Base-by-base conservation (phyloP, 345 rosid genomes). In the Citrus unshiu region DNA sequence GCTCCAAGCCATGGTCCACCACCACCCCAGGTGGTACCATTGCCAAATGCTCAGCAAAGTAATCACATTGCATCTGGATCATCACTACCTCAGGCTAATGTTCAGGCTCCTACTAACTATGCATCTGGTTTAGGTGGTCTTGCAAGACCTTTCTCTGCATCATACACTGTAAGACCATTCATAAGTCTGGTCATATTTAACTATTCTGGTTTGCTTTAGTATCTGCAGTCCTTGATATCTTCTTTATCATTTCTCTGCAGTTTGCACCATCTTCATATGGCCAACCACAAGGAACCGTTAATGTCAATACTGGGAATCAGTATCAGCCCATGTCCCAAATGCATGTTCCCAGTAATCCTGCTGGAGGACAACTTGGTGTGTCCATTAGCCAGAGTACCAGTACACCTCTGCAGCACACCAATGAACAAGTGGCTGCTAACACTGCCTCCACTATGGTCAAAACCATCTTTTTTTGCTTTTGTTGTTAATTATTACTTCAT, bases 231-330 rank as follows among this genome's bases (percentile, higher is more conserved):
- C 22, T 70, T 71, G 76, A 74, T 40, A 9, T 77, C 80, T 63
- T 29, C 81, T 71, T 51, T 63, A 39, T 77, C 65, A 59, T 60
- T 40, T 59, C 37, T 77, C 81, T 85, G 83, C 88, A 94, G 99
- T 90, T 84, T 91, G 90, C 85, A 65, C 79, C 92, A 40, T 78
- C 91, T 83, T 80, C 90, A 66, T 88, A 88, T 80, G 87, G 87
- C 74, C 91, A 81, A 74, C 89, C 83, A 68, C 90, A 91, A 13
- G 76, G 83, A 73, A 64, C 83, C 54, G 62, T 74, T 77, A 85
- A 80, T 61, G 68, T 74, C 78, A 85, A 77, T 74, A 43, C 84
- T 76, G 84, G 80, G 63, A 21, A 85, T 68, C 97, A 89, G 29
- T 90, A 83, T 84, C 90, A 87, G 81, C 86, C 89, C 63, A 40